Evolutionary conservation across 2,329 filamentous ascomycete genomes (phyloP), one percentile per base, ranked within the genome.

Genomic region (Capronia americana): DNA sequence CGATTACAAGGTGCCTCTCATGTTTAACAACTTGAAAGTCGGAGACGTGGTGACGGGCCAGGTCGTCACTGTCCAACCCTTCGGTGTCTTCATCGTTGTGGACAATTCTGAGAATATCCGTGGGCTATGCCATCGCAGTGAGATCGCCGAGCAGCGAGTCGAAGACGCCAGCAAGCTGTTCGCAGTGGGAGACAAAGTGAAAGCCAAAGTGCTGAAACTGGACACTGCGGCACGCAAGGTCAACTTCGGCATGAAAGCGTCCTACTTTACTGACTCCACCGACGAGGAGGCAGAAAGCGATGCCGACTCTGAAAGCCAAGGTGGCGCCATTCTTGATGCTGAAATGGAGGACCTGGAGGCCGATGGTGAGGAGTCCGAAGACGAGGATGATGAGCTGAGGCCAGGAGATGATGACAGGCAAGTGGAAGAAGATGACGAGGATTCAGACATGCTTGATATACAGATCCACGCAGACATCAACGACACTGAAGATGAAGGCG

Each of bases 1-100:
- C 69, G 84, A 93, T 71, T 97, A 92, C 77, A 87, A 88, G 53
- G 87, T 91, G 24, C 89, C 88, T 1, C 77, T 90, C n/a, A 89
- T 86, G 0, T 90, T 94, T 69, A 84, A 85, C n/a, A 92, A 96
- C 72, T 82, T 98, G 64, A 87, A 90, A 75, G 82, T 86, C 68
- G 93, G 93, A 6, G 91, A 96, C 77, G 82, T 93, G 34, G 86
- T 99, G 38, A 96, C 92, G 12, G 95, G 93, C 57, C 96, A 92
- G 75, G 88, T 99, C 63, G 90, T 93, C 73, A 97, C 96, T 79
- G 93, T 98, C 1, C 92, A 96, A 75, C 91, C 97, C 34, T 99
- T 93, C 76, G 95, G 95, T 70, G 94, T 94, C 4, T 99, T 99
- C 77, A 91, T 99, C 72, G 87, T 96, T 51, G 83, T 99, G 23